Evolutionary conservation across 192 early-diverging fungal genomes (phyloP).

Genomic region (Geranomyces variabilis): DNA sequence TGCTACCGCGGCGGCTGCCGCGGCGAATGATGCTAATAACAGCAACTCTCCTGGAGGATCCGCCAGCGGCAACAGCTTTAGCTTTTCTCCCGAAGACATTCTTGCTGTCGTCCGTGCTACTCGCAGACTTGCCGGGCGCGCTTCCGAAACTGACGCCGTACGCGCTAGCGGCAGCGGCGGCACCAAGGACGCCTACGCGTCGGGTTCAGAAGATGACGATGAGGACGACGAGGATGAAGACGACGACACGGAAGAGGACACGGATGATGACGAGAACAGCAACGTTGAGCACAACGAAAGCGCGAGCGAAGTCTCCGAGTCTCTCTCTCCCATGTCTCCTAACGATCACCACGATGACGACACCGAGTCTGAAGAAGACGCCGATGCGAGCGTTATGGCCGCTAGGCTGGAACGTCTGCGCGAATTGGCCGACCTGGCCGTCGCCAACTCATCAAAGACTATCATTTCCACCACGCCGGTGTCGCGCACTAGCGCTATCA

Average conservation of each 20-base stretch:
- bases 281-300: background rate
- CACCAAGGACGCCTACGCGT: slow-evolving; percentile 1
- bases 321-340: background rate
- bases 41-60: background rate
- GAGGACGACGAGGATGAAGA: slow-evolving; percentile 18
- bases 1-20: too few species aligned
- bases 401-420: slow-evolving; percentile 10
- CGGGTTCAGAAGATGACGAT: background rate
- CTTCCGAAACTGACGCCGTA: background rate
- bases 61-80: background rate
- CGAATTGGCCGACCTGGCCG: slow-evolving; percentile 12
- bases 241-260: slow-evolving; percentile 23
- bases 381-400: slow-evolving; percentile 2
- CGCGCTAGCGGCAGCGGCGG: background rate
- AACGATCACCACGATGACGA: background rate
- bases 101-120: slow-evolving; percentile 15
- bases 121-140: slow-evolving; percentile 8
- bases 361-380: slow-evolving; percentile 3
- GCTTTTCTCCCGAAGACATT: slow-evolving; percentile 24
- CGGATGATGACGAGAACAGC: slow-evolving; percentile 1
- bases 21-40: too few species aligned
- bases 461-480: background rate
- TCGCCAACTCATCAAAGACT: background rate
- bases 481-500: background rate
- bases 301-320: background rate